Evolutionary conservation across 2,329 filamentous ascomycete species (phyloP).

Genomic region (Blastomyces gilchristii): DNA sequence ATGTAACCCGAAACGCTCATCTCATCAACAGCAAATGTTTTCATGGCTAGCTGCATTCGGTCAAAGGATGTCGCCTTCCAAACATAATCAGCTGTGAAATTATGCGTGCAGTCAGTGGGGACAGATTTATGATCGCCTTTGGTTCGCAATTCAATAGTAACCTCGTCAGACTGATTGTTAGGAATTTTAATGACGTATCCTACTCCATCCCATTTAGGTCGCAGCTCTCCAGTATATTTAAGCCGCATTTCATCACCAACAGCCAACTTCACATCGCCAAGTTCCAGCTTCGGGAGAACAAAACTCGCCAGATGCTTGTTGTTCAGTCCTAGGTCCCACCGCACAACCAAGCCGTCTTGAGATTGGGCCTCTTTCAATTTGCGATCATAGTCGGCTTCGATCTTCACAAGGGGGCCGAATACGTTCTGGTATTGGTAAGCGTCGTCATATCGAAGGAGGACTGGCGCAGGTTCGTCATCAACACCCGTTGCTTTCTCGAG

Average conservation of each 20-base stretch:
- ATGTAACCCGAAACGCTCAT: constrained; percentile 98
- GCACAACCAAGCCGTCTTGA: constrained; percentile 86
- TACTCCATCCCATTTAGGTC: constrained; percentile 89
- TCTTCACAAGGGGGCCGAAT: constrained; percentile 94
- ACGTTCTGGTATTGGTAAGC: constrained; percentile 98
- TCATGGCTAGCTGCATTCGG: constrained; percentile 98
- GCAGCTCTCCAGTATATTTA: constrained; percentile 89
- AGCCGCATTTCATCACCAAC: constrained; percentile 98
- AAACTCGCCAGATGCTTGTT: constrained; percentile 96
- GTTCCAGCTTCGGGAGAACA: constrained; percentile 89
- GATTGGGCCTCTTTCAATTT: constrained; percentile 98
- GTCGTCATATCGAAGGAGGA: constrained; percentile 89
- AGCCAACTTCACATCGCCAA: constrained; percentile 93
- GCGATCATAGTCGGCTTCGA: constrained; percentile 97
- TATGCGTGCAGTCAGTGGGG: constrained; percentile 90
- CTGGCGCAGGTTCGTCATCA: constrained; percentile 89
- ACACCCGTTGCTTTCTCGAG: constrained; percentile 83
- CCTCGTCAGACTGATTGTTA: constrained; percentile 97
- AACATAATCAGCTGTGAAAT: constrained; percentile 97
- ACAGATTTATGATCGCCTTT: constrained; percentile 94
- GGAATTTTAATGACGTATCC: constrained; percentile 99
- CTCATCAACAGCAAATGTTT: constrained; percentile 95
- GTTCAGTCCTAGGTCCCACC: constrained; percentile 91
- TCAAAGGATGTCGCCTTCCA: constrained; percentile 99
- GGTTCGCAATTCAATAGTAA: constrained; percentile 86